These are phyloP conservation scores for Penicillium simplicissimum DNA, from an alignment of 495 filamentous ascomycete genomes.

Conservation along the genomic window DNA sequence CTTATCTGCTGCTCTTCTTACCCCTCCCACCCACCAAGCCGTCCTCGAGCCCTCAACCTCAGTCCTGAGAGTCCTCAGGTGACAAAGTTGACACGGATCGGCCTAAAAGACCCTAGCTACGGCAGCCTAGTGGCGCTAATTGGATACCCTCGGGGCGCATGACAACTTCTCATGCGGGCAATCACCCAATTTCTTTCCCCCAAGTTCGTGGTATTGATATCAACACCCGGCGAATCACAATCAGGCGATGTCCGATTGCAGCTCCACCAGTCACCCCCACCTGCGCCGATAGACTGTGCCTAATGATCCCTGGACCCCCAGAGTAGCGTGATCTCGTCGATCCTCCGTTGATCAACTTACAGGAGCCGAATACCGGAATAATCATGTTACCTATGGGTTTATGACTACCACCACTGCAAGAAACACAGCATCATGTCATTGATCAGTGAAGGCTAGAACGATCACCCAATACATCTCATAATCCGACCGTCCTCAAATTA, in stretches of 20 bases:
- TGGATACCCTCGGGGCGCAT: conserved; percentile 15
- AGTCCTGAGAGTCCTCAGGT: background rate
- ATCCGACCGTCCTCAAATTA: background rate
- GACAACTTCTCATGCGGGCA: conserved; percentile 30
- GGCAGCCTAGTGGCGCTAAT: background rate
- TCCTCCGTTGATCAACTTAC: conserved; percentile 1
- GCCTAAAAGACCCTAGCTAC: conserved; percentile 7
- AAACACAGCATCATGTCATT: background rate
- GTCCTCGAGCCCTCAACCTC: background rate
- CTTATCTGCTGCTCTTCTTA: background rate
- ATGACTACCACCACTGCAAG: background rate
- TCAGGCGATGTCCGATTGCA: background rate
- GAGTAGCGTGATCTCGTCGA: conserved; percentile 7
- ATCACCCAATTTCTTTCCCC: conserved; percentile 8
- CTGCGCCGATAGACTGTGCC: background rate
- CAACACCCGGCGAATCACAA: background rate
- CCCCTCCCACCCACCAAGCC: background rate
- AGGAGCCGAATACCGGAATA: background rate
- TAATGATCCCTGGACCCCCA: conserved; percentile 4
- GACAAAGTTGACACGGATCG: conserved; percentile 14
- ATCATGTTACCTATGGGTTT: background rate
- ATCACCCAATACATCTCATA: background rate
- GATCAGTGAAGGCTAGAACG: background rate
- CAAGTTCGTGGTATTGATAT: background rate
- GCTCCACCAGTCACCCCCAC: background rate